phyloP scores from a whole-genome alignment of 2,329 filamentous ascomycete species.

The Beauveria rudraprayagi region DNA sequence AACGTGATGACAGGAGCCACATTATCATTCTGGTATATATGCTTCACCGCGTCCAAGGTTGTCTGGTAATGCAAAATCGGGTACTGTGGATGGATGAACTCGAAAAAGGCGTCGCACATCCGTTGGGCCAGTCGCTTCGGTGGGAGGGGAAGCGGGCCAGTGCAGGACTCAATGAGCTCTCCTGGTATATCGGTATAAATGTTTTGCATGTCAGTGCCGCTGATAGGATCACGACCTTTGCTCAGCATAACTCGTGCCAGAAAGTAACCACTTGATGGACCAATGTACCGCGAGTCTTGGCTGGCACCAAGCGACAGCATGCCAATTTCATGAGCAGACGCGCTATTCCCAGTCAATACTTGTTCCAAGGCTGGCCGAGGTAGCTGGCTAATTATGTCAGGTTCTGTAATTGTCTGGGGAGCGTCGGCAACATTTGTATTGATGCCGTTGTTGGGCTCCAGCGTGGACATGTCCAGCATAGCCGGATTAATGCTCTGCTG shows the following conservation, averaged over 20 bases:
- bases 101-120: slow-evolving; percentile 39
- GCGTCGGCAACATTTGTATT: slow-evolving; percentile 12
- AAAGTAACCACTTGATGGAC: slow-evolving; percentile 48
- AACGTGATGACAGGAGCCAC: slow-evolving; percentile 29
- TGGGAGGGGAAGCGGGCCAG: slow-evolving; percentile 25
- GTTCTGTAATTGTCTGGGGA: not conserved
- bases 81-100: slow-evolving; percentile 38
- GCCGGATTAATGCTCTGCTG: not conserved
- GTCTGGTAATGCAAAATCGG: slow-evolving; percentile 40
- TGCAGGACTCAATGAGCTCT: slow-evolving; percentile 24
- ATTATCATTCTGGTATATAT: slow-evolving; percentile 25
- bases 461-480: slow-evolving; percentile 9
- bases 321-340: slow-evolving; percentile 42
- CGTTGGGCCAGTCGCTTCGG: slow-evolving; percentile 28
- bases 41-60: slow-evolving; percentile 31
- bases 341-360: slow-evolving; percentile 16
- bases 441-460: slow-evolving; percentile 12
- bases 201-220: not conserved
- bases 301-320: slow-evolving; percentile 41
- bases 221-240: slow-evolving; percentile 12
- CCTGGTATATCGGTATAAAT: slow-evolving; percentile 16
- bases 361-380: not conserved
- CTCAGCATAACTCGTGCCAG: slow-evolving; percentile 41
- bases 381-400: not conserved
- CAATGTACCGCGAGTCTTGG: slow-evolving; percentile 43